A percentile compares a stretch with the other conserved stretches of the same genome.
phyloP scores from a whole-genome alignment of 306 rosid genomes.

The Morella rubra region DNA sequence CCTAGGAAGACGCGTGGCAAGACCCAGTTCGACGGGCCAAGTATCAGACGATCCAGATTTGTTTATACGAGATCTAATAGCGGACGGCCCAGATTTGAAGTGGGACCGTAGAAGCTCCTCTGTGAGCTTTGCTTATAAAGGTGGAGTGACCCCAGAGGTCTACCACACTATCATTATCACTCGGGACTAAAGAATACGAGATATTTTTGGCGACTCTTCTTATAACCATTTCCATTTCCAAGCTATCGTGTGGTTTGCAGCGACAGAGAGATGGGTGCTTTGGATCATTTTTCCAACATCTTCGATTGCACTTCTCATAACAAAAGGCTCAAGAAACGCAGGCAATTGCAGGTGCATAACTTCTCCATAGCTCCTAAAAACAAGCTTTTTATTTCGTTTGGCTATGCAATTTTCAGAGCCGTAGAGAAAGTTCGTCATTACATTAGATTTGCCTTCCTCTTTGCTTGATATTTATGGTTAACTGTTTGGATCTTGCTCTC shows the following conservation, averaged over 20 bases:
- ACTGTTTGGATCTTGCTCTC: no score
- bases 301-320: constrained; percentile 39
- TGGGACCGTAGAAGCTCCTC: not conserved
- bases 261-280: constrained; percentile 39
- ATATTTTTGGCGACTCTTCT: not conserved
- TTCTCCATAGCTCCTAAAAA: not conserved
- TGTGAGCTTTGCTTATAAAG: not conserved
- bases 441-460: no score
- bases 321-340: constrained; percentile 38
- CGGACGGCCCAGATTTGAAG: not conserved
- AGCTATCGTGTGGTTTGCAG: not conserved
- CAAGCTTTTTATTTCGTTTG: not conserved
- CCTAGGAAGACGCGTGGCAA: not conserved
- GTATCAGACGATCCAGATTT: not conserved
- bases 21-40: not conserved
- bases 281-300: constrained; percentile 47
- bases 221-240: not conserved
- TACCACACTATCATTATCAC: not conserved
- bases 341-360: constrained; percentile 61
- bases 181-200: not conserved
- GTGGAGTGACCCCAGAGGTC: not conserved
- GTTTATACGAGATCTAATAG: not conserved
- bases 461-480: no score
- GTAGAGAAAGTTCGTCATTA: no score
- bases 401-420: no score